These are phyloP conservation scores for Lentinula sp. DNA, from an alignment of 768 basidiomycete species.

Conservation along the genomic window DNA sequence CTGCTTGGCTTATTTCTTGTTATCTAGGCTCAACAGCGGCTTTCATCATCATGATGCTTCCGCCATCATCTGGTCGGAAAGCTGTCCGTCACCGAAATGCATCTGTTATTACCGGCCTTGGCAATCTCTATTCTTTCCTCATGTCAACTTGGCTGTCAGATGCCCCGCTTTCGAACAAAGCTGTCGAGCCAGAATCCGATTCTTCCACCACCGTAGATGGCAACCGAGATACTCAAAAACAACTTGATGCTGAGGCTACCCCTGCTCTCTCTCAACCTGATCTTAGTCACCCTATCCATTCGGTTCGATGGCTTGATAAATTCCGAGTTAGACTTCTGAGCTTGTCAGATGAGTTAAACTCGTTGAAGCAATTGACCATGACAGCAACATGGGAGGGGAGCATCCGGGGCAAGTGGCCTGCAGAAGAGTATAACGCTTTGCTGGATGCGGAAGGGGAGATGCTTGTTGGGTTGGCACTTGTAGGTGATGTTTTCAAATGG, in stretches of 20 bases:
- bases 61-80: slow-evolving; percentile 42
- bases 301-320: slow-evolving; percentile 14
- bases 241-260: background rate
- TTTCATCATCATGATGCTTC: slow-evolving; percentile 50
- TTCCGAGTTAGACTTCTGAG: slow-evolving; percentile 24
- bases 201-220: background rate
- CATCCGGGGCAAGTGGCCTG: slow-evolving; percentile 48
- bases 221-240: slow-evolving; percentile 6
- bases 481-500: slow-evolving; percentile 14
- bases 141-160: slow-evolving; percentile 35
- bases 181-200: background rate
- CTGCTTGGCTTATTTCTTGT: background rate
- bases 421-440: slow-evolving; percentile 37
- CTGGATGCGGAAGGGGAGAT: slow-evolving; percentile 35
- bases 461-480: slow-evolving; percentile 30
- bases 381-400: slow-evolving; percentile 43
- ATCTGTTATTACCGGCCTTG: slow-evolving; percentile 30
- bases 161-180: background rate
- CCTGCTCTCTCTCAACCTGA: background rate
- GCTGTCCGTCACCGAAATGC: slow-evolving; percentile 40
- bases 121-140: slow-evolving; percentile 34
- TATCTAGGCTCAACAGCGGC: slow-evolving; percentile 39
- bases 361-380: slow-evolving; percentile 25
- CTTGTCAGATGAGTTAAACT: slow-evolving; percentile 25
- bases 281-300: background rate